These are phyloP conservation scores for Starmerella scarabaei DNA, from an alignment of 805 yeast genomes.

Conservation along the genomic window DNA sequence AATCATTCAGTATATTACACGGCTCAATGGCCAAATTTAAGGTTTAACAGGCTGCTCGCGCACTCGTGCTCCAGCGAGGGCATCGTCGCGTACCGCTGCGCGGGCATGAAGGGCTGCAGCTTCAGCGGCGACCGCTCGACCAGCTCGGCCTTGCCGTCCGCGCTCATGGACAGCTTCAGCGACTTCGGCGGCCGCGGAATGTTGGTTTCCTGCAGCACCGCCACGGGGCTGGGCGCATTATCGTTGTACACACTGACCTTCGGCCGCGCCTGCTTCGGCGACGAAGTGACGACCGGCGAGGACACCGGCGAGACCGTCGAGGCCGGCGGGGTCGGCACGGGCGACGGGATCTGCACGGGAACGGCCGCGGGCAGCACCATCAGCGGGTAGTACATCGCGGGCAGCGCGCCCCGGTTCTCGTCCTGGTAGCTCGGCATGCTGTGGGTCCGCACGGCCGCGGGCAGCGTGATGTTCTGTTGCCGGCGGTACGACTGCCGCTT, in stretches of 20 bases:
- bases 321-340: not conserved
- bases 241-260: not conserved
- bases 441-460: constrained; percentile 13
- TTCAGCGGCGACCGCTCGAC: constrained; percentile 23
- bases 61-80: constrained; percentile 26
- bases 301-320: not conserved
- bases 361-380: not conserved
- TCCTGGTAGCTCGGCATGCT: constrained; percentile 14
- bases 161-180: constrained; percentile 27
- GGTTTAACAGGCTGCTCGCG: constrained; percentile 26
- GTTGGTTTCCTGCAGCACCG: not conserved
- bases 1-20: too few species aligned
- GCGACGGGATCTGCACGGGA: not conserved
- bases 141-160: constrained; percentile 31
- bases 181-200: constrained; percentile 15
- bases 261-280: not conserved
- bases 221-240: not conserved
- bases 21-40: constrained; percentile 25
- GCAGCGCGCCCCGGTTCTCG: constrained; percentile 4
- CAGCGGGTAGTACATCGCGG: not conserved
- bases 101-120: constrained; percentile 7
- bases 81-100: constrained; percentile 13
- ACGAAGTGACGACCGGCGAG: not conserved
- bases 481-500: constrained; percentile 61
- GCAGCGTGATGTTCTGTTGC: constrained; percentile 8